A percentile compares a stretch with the other conserved stretches of the same genome.
phyloP scores from a whole-genome alignment of 371 early-diverging fungal species.

The Synchytrium microbalum region DNA sequence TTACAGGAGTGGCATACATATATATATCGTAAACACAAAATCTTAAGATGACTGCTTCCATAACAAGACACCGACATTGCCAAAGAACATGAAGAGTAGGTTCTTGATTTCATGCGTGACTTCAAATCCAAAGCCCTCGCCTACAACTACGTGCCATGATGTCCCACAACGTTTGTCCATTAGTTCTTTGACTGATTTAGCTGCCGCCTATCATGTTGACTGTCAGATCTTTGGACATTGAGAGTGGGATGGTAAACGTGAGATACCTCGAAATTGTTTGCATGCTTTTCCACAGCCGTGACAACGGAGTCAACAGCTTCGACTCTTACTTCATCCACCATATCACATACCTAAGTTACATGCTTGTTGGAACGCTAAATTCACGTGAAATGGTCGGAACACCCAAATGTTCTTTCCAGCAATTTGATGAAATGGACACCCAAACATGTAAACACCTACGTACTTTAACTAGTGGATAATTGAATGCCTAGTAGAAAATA shows the following conservation, averaged over 20 bases:
- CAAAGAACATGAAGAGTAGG: conserved; percentile 46
- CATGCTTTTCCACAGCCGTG: conserved; percentile 47
- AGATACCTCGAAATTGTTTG: conserved; percentile 41
- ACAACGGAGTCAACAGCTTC: conserved; percentile 49
- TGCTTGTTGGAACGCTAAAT: conserved; percentile 3
- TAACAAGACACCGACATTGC: conserved; percentile 15
- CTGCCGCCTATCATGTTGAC: conserved; percentile 31
- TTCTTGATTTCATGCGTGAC: conserved; percentile 46
- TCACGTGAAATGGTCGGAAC: conserved; percentile 1
- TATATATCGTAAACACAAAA: no score
- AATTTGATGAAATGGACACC: neutral
- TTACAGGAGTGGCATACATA: no score
- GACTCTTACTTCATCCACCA: conserved; percentile 37
- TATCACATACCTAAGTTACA: conserved; percentile 36
- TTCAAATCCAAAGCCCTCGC: conserved; percentile 50
- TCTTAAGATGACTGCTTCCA: conserved; percentile 3
- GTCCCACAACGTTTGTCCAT: conserved; percentile 50
- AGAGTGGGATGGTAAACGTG: neutral
- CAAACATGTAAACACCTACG: neutral
- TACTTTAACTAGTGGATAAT: conserved; percentile 46
- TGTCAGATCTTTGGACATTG: neutral
- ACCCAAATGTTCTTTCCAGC: neutral
- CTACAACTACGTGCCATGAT: conserved; percentile 47
- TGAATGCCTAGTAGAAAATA: conserved; percentile 32
- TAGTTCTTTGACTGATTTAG: conserved; percentile 43